These are phyloP conservation scores for Ceraceosorus bombacis DNA, from an alignment of 1,284 basidiomycete genomes.

Conservation along the genomic window DNA sequence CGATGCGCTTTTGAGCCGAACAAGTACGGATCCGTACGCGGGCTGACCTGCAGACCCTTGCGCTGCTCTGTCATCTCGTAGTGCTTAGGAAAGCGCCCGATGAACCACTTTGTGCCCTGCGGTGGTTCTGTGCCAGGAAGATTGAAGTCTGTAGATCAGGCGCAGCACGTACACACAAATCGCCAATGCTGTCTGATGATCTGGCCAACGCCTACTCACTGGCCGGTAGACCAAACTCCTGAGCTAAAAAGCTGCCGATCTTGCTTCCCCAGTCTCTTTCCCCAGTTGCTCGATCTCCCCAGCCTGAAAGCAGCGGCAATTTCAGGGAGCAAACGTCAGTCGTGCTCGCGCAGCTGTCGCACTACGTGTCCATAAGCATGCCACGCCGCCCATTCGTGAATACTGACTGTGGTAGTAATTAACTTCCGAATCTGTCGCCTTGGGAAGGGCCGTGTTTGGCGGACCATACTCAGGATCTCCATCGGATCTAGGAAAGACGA, in stretches of 20 bases:
- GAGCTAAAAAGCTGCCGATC: conserved; percentile 20
- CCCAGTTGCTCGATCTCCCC: too few species aligned
- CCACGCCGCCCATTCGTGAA: too few species aligned
- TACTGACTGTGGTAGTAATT: conserved; percentile 22
- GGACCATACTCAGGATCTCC: conserved; percentile 25
- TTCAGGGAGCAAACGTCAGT: background rate
- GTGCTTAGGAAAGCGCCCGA: conserved; percentile 26
- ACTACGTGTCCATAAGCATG: too few species aligned
- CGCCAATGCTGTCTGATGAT: too few species aligned
- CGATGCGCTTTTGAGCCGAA: conserved; percentile 24
- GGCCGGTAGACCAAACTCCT: conserved; percentile 16
- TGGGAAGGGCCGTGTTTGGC: conserved; percentile 17
- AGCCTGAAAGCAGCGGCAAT: background rate
- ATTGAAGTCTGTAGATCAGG: too few species aligned
- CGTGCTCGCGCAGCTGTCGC: too few species aligned
- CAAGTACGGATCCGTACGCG: conserved; percentile 30
- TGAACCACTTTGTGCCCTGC: conserved; percentile 21
- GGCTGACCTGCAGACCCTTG: conserved; percentile 19
- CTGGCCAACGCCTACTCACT: background rate
- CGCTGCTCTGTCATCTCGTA: conserved; percentile 34
- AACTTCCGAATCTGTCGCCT: conserved; percentile 14
- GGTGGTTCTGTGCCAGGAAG: conserved; percentile 4
- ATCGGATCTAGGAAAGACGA: conserved; percentile 29
- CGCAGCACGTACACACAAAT: too few species aligned
- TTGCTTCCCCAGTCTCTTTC: conserved; percentile 14